Evolutionary conservation across 2,329 filamentous ascomycete genomes (phyloP).

Genomic region (Ophiostoma pallidulum): DNA sequence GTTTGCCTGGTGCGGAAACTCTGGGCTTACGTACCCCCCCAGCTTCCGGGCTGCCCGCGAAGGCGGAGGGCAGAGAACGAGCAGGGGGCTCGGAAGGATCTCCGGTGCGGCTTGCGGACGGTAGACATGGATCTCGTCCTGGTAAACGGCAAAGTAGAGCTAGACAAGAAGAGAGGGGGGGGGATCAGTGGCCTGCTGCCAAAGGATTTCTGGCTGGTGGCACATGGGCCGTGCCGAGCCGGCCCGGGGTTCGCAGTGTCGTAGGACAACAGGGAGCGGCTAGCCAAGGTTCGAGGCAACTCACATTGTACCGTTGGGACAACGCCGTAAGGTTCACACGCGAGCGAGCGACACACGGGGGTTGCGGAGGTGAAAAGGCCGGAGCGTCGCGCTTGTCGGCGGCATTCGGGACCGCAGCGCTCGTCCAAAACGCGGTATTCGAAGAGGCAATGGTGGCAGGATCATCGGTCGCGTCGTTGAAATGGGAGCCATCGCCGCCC

Average conservation of each 20-base stretch:
- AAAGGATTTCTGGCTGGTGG: too few species aligned
- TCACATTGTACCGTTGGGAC: conserved; percentile 47
- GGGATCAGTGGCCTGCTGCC: background rate
- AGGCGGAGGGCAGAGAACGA: conserved; percentile 38
- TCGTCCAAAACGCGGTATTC: too few species aligned
- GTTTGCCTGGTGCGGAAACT: conserved; percentile 55
- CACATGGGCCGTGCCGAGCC: too few species aligned
- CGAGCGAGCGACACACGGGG: conserved; percentile 20
- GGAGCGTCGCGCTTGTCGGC: too few species aligned
- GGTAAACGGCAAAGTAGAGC: conserved; percentile 54
- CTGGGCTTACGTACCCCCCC: conserved; percentile 43
- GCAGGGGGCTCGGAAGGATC: conserved; percentile 39
- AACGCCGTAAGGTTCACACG: conserved; percentile 49
- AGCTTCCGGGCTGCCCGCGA: conserved; percentile 31
- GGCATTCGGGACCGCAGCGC: too few species aligned
- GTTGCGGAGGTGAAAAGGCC: background rate
- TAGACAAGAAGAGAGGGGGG: conserved; percentile 20
- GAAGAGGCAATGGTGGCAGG: too few species aligned
- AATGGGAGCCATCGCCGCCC: too few species aligned
- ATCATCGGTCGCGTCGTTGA: too few species aligned
- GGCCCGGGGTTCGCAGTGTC: too few species aligned
- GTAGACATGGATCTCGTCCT: conserved; percentile 48
- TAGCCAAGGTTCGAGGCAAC: too few species aligned
- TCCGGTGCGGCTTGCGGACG: conserved; percentile 39
- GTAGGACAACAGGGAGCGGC: too few species aligned